These are phyloP conservation scores for Fusarium buharicum DNA, from an alignment of 2,329 filamentous ascomycete genomes.

Conservation along the genomic window DNA sequence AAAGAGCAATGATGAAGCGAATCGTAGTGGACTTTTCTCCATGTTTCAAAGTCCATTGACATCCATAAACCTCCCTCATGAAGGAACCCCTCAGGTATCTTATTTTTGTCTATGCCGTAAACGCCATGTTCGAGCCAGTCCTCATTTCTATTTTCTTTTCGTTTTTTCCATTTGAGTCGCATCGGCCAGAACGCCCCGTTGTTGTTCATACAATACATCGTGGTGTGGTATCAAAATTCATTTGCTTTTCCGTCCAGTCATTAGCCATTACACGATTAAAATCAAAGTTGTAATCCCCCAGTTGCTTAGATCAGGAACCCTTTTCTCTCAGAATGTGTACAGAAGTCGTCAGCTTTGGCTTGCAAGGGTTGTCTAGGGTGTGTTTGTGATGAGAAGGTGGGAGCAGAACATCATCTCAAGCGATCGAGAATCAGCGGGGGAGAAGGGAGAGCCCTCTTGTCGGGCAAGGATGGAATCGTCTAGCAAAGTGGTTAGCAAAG, in stretches of 20 bases:
- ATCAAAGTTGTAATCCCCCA: conserved; percentile 3
- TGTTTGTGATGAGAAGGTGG: conserved; percentile 57
- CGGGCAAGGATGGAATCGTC: conserved; percentile 54
- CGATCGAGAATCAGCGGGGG: conserved; percentile 60
- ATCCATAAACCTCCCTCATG: background rate
- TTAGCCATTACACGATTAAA: conserved; percentile 45
- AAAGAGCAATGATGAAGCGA: conserved; percentile 13
- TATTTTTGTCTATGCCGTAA: conserved; percentile 39
- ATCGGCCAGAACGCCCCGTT: conserved; percentile 11
- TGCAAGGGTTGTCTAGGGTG: conserved; percentile 18
- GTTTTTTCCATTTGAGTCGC: conserved; percentile 3
- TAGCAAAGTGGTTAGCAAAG: conserved; percentile 18
- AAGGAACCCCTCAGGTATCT: conserved; percentile 37
- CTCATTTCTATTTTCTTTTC: conserved; percentile 21
- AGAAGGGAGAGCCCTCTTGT: conserved; percentile 64
- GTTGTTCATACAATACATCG: conserved; percentile 37
- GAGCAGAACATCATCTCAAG: conserved; percentile 63
- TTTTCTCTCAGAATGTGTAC: background rate
- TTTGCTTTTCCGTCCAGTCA: conserved; percentile 45
- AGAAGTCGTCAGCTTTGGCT: background rate
- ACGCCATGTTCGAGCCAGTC: conserved; percentile 33
- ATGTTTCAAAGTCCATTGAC: conserved; percentile 7
- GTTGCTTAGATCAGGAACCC: background rate
- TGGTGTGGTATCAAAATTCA: conserved; percentile 46
- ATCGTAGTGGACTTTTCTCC: conserved; percentile 9